phyloP scores from a whole-genome alignment of 805 yeast species.

The Saturnispora saitoi region DNA sequence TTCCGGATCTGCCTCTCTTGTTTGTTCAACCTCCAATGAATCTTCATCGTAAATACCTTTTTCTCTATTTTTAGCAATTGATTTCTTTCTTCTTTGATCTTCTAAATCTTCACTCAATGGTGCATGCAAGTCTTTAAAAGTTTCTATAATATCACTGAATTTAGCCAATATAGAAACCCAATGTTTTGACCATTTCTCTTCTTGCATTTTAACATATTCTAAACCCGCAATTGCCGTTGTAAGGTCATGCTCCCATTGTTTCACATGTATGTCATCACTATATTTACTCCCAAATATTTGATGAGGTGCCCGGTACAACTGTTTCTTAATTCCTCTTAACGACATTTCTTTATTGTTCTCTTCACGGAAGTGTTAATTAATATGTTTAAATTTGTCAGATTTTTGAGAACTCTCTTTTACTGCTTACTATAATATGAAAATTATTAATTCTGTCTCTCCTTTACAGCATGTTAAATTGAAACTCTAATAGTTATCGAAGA shows the following conservation, averaged over 20 bases:
- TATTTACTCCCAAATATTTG: constrained; percentile 28
- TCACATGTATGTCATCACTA: constrained; percentile 32
- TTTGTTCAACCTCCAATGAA: background rate
- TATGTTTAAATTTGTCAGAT: too few relatives aligned
- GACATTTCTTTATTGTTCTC: constrained; percentile 21
- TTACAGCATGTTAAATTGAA: too few relatives aligned
- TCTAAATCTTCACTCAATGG: constrained; percentile 11
- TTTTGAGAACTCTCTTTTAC: too few relatives aligned
- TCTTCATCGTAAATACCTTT: constrained; percentile 25
- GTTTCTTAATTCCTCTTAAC: constrained; percentile 30
- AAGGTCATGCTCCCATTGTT: constrained; percentile 38
- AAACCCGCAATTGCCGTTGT: constrained; percentile 36
- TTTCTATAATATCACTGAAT: constrained; percentile 26
- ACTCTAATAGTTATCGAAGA: too few relatives aligned
- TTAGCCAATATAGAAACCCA: constrained; percentile 28
- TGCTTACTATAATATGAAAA: too few relatives aligned
- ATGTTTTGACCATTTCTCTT: constrained; percentile 22
- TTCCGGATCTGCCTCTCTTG: constrained; percentile 15
- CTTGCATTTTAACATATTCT: constrained; percentile 30
- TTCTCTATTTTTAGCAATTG: background rate
- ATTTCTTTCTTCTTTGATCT: constrained; percentile 20
- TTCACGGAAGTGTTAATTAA: background rate
- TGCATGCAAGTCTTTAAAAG: constrained; percentile 28
- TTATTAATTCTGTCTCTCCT: too few relatives aligned
- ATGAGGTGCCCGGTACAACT: constrained; percentile 30